These are phyloP conservation scores for Cladosporium sp. DNA, from an alignment of 2,329 filamentous ascomycete species.

Conservation along the genomic window DNA sequence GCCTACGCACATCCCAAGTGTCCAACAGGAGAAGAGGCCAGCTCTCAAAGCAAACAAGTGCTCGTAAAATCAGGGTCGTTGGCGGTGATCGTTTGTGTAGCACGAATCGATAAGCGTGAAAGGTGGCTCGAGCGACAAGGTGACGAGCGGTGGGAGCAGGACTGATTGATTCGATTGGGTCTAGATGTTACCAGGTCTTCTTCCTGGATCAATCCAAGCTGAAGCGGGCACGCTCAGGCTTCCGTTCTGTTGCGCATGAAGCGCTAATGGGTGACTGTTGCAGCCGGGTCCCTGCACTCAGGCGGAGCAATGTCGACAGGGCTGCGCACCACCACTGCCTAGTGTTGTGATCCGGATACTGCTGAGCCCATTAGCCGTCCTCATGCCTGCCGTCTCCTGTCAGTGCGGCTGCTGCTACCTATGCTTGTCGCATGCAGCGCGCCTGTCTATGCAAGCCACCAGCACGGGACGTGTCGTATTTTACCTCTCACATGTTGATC, in stretches of 20 bases:
- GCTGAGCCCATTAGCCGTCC: conserved; percentile 7
- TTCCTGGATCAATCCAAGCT: background rate
- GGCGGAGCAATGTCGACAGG: conserved; percentile 1
- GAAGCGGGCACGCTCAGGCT: background rate
- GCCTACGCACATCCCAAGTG: background rate
- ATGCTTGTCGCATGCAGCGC: conserved; percentile 12
- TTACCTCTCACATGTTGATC: background rate
- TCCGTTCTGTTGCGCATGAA: background rate
- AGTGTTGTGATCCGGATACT: conserved; percentile 3
- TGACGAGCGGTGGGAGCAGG: background rate
- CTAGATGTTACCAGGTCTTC: background rate
- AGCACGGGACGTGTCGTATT: background rate
- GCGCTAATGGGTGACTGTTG: background rate
- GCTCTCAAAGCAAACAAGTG: conserved; percentile 4
- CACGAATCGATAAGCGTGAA: background rate
- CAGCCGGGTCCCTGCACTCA: conserved; percentile 9
- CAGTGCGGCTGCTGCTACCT: background rate
- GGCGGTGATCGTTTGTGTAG: conserved; percentile 4
- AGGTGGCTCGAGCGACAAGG: background rate
- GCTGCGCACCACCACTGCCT: conserved; percentile 1
- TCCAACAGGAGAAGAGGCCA: background rate
- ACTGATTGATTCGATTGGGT: background rate
- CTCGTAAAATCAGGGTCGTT: background rate
- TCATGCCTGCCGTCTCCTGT: background rate
- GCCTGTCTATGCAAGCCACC: background rate